Evolutionary conservation across 106 monocot genomes (phyloP).

Genomic region (Alisma plantagoaquatica): DNA sequence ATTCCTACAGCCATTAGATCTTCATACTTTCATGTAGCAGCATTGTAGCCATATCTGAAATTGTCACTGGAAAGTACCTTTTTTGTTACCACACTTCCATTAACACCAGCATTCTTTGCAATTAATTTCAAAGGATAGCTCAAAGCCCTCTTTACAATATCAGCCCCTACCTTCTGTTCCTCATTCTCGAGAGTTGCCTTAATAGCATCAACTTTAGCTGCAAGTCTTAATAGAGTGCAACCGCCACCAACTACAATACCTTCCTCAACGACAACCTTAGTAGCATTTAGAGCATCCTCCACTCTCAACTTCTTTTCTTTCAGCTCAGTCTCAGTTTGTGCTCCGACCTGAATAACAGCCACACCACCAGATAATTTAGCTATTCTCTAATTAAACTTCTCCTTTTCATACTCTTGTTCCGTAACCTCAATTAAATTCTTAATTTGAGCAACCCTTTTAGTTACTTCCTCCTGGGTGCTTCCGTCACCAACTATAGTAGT

Average conservation of each 20-base stretch:
- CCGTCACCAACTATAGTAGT: constrained; percentile 33
- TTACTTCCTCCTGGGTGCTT: constrained; percentile 28
- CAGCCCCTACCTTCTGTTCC: constrained; percentile 35
- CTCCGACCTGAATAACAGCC: too few species aligned
- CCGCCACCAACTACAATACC: too few species aligned
- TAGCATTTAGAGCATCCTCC: too few species aligned
- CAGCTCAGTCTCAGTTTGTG: too few species aligned
- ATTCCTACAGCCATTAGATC: constrained; percentile 86
- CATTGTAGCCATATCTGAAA: constrained; percentile 63
- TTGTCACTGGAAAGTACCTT: constrained; percentile 77
- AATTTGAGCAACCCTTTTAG: too few species aligned
- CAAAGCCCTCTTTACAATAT: constrained; percentile 30
- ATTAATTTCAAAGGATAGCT: constrained; percentile 32
- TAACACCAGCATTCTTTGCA: too few species aligned
- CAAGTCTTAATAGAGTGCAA: constrained; percentile 26
- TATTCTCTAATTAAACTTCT: constrained; percentile 31
- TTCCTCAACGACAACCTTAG: constrained; percentile 35
- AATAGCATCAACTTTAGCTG: constrained; percentile 35
- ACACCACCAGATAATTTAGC: too few species aligned
- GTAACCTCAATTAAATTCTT: too few species aligned
- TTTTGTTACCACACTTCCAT: too few species aligned
- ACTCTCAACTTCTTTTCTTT: too few species aligned
- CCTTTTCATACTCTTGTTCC: too few species aligned
- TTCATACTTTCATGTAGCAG: constrained; percentile 72
- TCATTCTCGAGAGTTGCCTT: constrained; percentile 22